Conservation (phyloP, 1,284 basidiomycete species). For the Malassezia yamatoensis region DNA sequence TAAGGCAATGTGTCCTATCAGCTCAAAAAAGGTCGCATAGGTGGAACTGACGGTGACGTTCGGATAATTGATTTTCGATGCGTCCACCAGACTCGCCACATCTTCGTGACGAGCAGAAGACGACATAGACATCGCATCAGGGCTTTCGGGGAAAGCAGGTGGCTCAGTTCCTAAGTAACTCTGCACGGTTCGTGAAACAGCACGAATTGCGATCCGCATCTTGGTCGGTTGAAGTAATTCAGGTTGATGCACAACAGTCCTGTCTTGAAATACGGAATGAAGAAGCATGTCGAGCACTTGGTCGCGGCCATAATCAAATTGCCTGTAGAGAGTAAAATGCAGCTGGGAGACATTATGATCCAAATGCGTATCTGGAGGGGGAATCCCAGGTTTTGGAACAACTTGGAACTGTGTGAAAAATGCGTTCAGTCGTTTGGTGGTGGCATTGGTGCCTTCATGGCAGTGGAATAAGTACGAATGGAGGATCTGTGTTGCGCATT, state of each 20-base stretch:
- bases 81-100: conserved; percentile 52
- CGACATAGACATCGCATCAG: background rate
- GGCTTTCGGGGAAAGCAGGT: conserved; percentile 60
- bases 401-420: conserved; percentile 74
- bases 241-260: conserved; percentile 34
- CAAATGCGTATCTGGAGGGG: conserved; percentile 64
- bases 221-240: conserved; percentile 49
- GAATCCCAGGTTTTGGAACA: conserved; percentile 57
- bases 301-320: conserved; percentile 76
- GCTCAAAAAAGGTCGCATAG: conserved; percentile 59
- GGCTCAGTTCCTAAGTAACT: conserved; percentile 61
- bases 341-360: conserved; percentile 69
- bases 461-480: conserved; percentile 94
- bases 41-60: conserved; percentile 61
- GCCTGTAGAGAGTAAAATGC: conserved; percentile 72
- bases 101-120: conserved; percentile 59
- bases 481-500: conserved; percentile 69
- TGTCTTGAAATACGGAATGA: conserved; percentile 28
- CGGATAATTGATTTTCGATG: conserved; percentile 54
- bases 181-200: conserved; percentile 64
- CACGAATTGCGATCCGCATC: conserved; percentile 65
- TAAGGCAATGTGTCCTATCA: conserved; percentile 58
- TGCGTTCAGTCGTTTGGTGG: conserved; percentile 65
- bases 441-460: conserved; percentile 69
- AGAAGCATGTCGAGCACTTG: conserved; percentile 55